A percentile compares a stretch with the other conserved stretches of the same genome.
phyloP scores from a whole-genome alignment of 306 rosid species.

The Quercus berberidifolia region DNA sequence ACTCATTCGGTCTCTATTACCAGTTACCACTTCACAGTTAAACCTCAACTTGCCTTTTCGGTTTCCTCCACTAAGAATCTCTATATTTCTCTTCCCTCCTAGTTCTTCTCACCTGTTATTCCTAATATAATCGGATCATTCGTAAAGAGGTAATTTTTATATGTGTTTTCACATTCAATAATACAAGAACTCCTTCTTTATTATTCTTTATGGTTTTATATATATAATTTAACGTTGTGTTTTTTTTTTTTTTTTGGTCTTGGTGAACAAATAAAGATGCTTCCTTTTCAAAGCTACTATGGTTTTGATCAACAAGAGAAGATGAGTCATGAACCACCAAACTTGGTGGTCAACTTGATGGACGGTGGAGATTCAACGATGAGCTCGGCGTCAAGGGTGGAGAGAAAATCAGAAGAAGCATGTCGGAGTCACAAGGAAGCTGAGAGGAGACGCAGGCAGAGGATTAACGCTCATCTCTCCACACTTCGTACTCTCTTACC shows the following conservation, averaged over 20 bases:
- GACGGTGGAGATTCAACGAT: constrained; percentile 34
- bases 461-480: constrained; percentile 87
- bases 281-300: constrained; percentile 42
- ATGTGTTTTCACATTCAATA: background rate
- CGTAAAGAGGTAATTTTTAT: background rate
- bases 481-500: constrained; percentile 85
- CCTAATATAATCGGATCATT: background rate
- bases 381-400: constrained; percentile 29
- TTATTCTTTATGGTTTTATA: too few species aligned
- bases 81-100: too few species aligned
- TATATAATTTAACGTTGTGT: too few species aligned
- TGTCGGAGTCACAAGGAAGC: constrained; percentile 88
- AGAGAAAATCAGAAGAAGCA: constrained; percentile 53
- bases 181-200: too few species aligned
- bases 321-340: constrained; percentile 8
- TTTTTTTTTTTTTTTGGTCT: too few species aligned
- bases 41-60: too few species aligned
- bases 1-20: constrained; percentile 9
- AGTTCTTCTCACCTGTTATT: background rate
- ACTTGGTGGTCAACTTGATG: constrained; percentile 20
- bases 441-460: constrained; percentile 87
- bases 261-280: constrained; percentile 22
- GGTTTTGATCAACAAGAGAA: constrained; percentile 22
- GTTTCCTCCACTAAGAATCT: too few species aligned
- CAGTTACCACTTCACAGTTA: background rate